Conservation (phyloP, 129 eudicot genomes). For the Flaveria trinervia region DNA sequence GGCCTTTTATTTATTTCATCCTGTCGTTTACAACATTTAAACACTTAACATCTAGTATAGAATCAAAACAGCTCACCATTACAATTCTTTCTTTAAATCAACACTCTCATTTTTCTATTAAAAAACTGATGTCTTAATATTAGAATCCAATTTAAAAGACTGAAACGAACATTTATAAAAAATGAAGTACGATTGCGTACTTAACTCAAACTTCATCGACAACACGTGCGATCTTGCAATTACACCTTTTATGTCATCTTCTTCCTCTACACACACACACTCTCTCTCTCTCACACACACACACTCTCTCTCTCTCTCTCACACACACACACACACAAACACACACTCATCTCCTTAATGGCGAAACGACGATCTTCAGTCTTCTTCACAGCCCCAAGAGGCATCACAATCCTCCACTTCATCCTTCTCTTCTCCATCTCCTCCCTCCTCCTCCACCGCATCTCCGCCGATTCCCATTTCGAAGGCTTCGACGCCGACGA, state of each 20-base stretch:
- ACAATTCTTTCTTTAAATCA: too few species aligned
- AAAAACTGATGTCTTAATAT: too few species aligned
- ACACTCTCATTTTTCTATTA: too few species aligned
- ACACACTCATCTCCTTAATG: conserved; percentile 8
- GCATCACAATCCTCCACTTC: conserved; percentile 50
- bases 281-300: background rate
- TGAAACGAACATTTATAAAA: background rate
- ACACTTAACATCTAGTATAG: too few species aligned
- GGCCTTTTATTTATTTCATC: too few species aligned
- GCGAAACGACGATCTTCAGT: conserved; percentile 32
- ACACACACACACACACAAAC: background rate
- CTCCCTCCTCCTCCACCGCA: conserved; percentile 57
- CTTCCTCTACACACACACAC: background rate
- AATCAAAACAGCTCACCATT: too few species aligned
- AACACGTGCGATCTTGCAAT: background rate
- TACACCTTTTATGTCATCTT: background rate
- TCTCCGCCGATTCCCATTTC: conserved; percentile 59
- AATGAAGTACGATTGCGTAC: background rate
- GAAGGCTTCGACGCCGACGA: conserved; percentile 95
- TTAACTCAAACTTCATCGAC: background rate
- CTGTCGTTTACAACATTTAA: too few species aligned
- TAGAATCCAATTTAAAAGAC: background rate
- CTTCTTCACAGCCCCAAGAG: conserved; percentile 44
- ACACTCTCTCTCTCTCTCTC: conserved; percentile 14
- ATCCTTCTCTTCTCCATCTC: conserved; percentile 52